Base-by-base conservation (phyloP, 495 filamentous ascomycete genomes). In the Penicillium desertorum region DNA sequence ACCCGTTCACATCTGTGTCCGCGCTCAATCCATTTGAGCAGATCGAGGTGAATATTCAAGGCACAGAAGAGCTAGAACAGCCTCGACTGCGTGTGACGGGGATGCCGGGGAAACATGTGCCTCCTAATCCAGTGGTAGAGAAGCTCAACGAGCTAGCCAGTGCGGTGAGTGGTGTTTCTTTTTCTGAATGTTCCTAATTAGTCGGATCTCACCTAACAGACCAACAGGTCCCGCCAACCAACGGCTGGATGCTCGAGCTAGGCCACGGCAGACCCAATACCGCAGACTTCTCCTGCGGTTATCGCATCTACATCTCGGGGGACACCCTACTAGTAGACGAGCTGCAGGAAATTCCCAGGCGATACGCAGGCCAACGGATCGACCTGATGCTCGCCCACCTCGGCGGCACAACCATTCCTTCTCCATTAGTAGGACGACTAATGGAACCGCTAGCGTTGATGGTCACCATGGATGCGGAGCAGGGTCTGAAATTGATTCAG, bases 91-190 rank as follows among this genome's bases (percentile, higher is more conserved):
- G 82, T 52, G 78, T 88, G 9, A 88, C 81, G 0, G 86, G 76
- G 2, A 86, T 86, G 83, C 87, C 85, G 8, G 88, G 84, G n/a
- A 85, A 88, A 60, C 86, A 89, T 64, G 81, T 89, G 2, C 82
- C 86, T 5, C 76, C 80, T 2, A 78, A 67, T 10, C 62, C 75
- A 6, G 59, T 86, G 20, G 19, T 62, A 3, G 66, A 71, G 4
- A 66, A 62, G 25, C 66, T 74, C 23, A 89, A 89, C 65, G 77
- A 86, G 32, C n/a, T 88, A 11, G 66, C 86, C 4, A 63, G 73
- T 19, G 86, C 85, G 0, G 85, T 88, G 47, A 10, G 73, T 75
- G 8, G 27, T 9, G 2, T 32, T 25, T 23, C 1, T 11, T 27
- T 32, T 36, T 44, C 41, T 16, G 2, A 0, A 9, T 17, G 2